phyloP scores from a whole-genome alignment of 2,329 filamentous ascomycete species.

The Cordyceps militaris region DNA sequence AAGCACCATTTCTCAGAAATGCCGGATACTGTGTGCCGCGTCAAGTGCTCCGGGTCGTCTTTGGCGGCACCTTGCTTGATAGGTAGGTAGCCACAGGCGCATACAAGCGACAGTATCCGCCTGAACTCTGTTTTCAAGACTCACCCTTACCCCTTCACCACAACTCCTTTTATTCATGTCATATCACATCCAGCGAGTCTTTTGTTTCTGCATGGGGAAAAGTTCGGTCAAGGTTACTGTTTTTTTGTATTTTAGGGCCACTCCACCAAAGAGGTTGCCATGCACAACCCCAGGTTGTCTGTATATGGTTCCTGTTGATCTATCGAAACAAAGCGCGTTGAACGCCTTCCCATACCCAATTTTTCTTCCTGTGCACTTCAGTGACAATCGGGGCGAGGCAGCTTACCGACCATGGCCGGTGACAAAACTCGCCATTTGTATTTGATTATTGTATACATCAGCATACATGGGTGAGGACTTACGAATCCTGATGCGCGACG shows the following conservation, averaged over 20 bases:
- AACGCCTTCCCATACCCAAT: background rate
- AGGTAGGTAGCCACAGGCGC: background rate
- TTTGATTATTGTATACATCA: background rate
- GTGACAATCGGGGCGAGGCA: background rate
- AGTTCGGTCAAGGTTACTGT: background rate
- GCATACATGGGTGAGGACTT: background rate
- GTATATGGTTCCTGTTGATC: background rate
- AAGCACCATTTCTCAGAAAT: too few species aligned
- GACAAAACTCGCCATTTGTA: too few species aligned
- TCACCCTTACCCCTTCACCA: background rate
- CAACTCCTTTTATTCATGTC: slow-evolving; percentile 1
- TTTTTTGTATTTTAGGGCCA: background rate
- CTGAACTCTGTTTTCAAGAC: background rate
- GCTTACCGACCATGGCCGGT: background rate
- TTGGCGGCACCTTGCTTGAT: background rate
- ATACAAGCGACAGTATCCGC: background rate
- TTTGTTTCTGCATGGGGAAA: background rate
- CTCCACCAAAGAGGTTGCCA: background rate
- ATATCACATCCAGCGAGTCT: slow-evolving; percentile 9
- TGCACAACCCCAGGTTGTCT: background rate
- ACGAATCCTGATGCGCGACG: background rate
- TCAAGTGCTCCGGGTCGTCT: background rate
- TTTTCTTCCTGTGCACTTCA: background rate
- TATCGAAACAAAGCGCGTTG: background rate
- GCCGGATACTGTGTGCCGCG: background rate